These are phyloP conservation scores for Chrysophaeum taylorii DNA, from an alignment of 352 stramenopile species.

Conservation along the genomic window DNA sequence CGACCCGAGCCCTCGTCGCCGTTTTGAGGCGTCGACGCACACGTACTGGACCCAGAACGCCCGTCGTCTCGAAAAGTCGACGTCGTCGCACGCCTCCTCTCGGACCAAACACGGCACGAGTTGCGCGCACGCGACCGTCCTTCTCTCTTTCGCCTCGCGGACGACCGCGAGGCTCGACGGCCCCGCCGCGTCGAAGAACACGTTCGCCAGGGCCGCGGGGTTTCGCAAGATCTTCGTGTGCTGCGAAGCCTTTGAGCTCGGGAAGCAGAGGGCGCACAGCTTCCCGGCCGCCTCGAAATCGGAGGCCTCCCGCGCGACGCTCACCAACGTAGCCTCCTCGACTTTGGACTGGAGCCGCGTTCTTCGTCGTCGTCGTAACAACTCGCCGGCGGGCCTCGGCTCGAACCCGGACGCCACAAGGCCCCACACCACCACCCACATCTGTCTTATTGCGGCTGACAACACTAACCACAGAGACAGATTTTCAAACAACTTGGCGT, in stretches of 20 bases:
- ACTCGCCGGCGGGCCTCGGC: no score
- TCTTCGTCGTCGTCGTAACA: no score
- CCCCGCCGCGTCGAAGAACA: not conserved
- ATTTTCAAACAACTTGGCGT: no score
- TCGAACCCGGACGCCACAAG: no score
- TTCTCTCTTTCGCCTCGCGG: not conserved
- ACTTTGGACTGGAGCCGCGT: no score
- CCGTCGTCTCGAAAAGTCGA: not conserved
- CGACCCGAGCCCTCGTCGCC: not conserved
- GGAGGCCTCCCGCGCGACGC: not conserved
- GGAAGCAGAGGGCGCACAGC: not conserved
- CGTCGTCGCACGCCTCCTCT: not conserved
- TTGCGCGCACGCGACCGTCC: not conserved
- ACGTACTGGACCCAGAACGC: conserved; percentile 1
- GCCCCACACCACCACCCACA: no score
- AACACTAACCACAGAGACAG: no score
- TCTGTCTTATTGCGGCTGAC: no score
- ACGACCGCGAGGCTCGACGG: not conserved
- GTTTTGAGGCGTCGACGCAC: not conserved
- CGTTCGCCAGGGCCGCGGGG: not conserved
- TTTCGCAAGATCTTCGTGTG: not conserved
- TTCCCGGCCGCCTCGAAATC: not conserved
- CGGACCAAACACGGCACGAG: not conserved
- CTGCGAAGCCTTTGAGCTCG: not conserved
- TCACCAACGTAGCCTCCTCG: no score